Evolutionary conservation across 108 stramenopile species (phyloP), one percentile per base, ranked within the genome.

Genomic region (Aurantiochytrium sp.): DNA sequence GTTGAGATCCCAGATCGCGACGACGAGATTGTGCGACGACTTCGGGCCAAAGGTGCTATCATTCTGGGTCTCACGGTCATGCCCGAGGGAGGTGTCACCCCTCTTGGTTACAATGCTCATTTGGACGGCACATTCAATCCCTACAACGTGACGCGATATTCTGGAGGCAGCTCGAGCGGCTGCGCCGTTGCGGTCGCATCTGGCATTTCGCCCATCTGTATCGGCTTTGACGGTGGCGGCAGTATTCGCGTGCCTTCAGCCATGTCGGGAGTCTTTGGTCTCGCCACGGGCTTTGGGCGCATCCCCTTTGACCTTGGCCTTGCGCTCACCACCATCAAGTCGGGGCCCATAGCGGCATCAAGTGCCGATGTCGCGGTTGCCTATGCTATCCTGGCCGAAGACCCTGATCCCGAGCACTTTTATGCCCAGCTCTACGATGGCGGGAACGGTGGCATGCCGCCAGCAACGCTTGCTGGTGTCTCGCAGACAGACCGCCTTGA

Each of bases 171-270:
- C 5, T 91, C 92, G 4, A 89, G 92, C 60, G 95, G 95, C 14
- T 91, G 90, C 10, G 95, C 95, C 5, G 95, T 91, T 6, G 95
- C 95, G 0, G 94, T 96, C 44, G 88, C 95, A 16, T 57, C 92
- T 43, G 95, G 95, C n/a, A 25, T 96, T 8, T 89, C 92, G 57
- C 94, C 95, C 4, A 35, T 95, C 23, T 93, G 93, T 19, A 83
- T 96, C 12, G 95, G 95, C n/a, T 60, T 60, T 6, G 95, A 96
- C 92, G 94, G 94, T 29, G 95, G 95, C 21, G 95, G 95, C 21
- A 92, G 91, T 25, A 93, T 96, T 73, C 93, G 95, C 5, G 91
- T 95, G 5, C 95, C 95, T 23, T 93, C 94, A 0, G 88, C 91
- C 29, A 57, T 94, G 89, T 95, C 91, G 71, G 95, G 95, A 5